Base-by-base conservation (phyloP, 192 early-diverging fungal species). In the Chytriomyces hyalinus region DNA sequence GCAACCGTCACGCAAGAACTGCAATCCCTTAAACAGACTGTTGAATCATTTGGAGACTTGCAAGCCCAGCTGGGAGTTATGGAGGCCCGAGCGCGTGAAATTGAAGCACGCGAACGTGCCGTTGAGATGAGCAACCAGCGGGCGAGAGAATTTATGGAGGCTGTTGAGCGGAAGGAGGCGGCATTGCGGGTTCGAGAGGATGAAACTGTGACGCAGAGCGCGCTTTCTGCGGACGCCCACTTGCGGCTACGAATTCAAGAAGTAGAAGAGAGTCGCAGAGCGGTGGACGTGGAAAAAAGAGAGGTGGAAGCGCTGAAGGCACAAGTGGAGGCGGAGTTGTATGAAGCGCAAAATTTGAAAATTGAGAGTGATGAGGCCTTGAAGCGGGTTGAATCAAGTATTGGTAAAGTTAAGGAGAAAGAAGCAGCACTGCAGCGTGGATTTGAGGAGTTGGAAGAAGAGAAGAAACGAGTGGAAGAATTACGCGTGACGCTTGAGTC, bases 241-340 rank as follows among this genome's bases (percentile, higher is more conserved):
- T 49, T 73, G 45, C 53, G 71, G 15, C 3, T 73, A 13, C 53
- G 71, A 10, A 73, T 73, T 63, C 7, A 10, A 49, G 71, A 73
- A 47, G 43, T 73, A 11, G 71, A 73, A 49, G 10, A 60, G 26
- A 73, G 71, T 48, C 71, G 71, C 11, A 44, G 11, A 10, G 69
- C 17, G 57, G 43, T 68, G 20, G 67, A 68, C 5, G 36, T 36
- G 36, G 36, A 36, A 36, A 36, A 36, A 36, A 2, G 36, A 36
- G 53, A 57, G 53, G 13, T 57, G 13, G 53, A 57, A 20, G 69
- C 48, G 9, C 44, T 51, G 57, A 8, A 53, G 36, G 61, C 8
- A 44, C 13, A 73, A 17, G 71, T 48, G 15, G 60, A 60, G 28
- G 9, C 20, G 60, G 44, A 62, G 46, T 73, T 61, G 60, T 7